Evolutionary conservation across 2,329 filamentous ascomycete genomes (phyloP), one percentile per base, ranked within the genome.

Genomic region (Capronia coronata): DNA sequence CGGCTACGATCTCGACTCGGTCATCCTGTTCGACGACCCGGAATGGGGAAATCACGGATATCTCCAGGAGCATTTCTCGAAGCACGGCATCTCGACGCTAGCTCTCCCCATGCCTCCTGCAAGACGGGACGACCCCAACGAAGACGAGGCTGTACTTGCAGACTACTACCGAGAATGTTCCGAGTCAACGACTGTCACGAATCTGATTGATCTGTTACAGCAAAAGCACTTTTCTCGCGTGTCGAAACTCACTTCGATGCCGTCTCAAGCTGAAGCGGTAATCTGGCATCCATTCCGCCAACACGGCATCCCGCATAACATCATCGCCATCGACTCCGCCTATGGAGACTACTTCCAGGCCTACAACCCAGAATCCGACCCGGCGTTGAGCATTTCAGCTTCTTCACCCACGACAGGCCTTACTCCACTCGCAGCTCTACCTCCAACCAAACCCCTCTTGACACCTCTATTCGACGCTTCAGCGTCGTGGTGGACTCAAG

Each of bases 241-340:
- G 10, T 62, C 71, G 1, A 69, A 75, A 0, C 67, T 93, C 0
- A 75, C 82, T 27, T 72, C 69, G 1, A 82, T 91, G 77, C 69
- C 80, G 0, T 62, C 68, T 1, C 72, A 76, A 34, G 87, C 87
- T 0, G 72, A 80, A 48, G 64, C 75, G 8, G 72, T 72, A 2
- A 88, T 94, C 30, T 94, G 87, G 87, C 91, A 91, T 59, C 87
- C 88, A 0, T 94, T 94, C 60, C 90, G 87, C 0, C 87, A 94
- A 59, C 87, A 94, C 54, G 73, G 77, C 43, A 71, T 87, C 0
- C 66, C 78, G 3, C 67, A 79, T 1, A 79, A 80, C 11, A 87
- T 94, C 39, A 76, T 82, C 0, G 76, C 82, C 0, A 89, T 94
- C 48, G 87, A 94, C 63, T 91, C 87, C 0, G 87, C 88, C 0